Conservation (phyloP, 768 basidiomycete species). For the Pulveroboletus sp. region DNA sequence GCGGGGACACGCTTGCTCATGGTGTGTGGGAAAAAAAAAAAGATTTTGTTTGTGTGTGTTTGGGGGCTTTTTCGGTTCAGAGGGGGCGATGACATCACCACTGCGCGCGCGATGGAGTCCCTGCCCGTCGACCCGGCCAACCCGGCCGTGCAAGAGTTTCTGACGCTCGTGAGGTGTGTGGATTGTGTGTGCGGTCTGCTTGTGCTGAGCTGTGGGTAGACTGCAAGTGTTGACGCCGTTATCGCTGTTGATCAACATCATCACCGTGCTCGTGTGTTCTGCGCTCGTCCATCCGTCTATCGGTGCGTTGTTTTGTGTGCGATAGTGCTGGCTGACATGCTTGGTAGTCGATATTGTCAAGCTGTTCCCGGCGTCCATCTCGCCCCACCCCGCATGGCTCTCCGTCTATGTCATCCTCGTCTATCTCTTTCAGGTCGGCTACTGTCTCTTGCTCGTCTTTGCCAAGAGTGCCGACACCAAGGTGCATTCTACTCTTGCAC, state of each 20-base stretch:
- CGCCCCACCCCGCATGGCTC: slow-evolving; percentile 59
- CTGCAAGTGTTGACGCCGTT: slow-evolving; percentile 88
- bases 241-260: slow-evolving; percentile 78
- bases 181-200: too few species aligned
- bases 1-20: slow-evolving; percentile 43
- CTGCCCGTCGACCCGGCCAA: slow-evolving; percentile 58
- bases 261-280: slow-evolving; percentile 65
- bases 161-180: slow-evolving; percentile 57
- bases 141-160: slow-evolving; percentile 63
- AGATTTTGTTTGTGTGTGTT: slow-evolving; percentile 13
- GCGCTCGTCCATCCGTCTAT: slow-evolving; percentile 66
- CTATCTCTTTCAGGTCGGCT: slow-evolving; percentile 72
- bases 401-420: slow-evolving; percentile 59
- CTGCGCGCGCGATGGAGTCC: slow-evolving; percentile 43
- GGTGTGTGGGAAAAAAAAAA: not conserved
- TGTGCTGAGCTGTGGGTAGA: slow-evolving; percentile 27
- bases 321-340: not conserved
- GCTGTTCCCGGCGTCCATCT: slow-evolving; percentile 65
- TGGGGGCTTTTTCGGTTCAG: not conserved
- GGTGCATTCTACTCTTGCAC: slow-evolving; percentile 34
- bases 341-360: slow-evolving; percentile 55
- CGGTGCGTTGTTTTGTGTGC: slow-evolving; percentile 28
- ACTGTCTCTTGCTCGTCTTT: slow-evolving; percentile 75
- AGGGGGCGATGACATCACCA: slow-evolving; percentile 19
- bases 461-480: slow-evolving; percentile 79